Conservation (phyloP, 192 early-diverging fungal species). For the Coemansia furcata region DNA sequence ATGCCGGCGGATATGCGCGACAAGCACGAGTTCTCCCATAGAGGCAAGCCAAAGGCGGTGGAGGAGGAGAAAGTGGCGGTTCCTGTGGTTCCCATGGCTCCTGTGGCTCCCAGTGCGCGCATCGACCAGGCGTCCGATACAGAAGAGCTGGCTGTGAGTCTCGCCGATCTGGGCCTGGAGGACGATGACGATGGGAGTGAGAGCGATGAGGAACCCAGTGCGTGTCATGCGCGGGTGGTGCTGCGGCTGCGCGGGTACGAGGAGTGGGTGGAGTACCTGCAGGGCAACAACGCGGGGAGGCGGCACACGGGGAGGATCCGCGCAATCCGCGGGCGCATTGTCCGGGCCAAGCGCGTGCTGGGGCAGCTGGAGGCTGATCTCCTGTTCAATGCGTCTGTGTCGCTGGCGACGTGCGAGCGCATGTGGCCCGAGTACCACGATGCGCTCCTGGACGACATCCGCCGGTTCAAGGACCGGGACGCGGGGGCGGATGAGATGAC, state of each 20-base stretch:
- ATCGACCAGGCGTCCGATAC: background rate
- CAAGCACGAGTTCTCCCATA: slow-evolving; percentile 16
- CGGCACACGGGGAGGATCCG: background rate
- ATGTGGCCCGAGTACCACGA: slow-evolving; percentile 28
- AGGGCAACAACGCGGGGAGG: background rate
- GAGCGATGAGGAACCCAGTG: slow-evolving; percentile 23
- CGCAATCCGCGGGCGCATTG: background rate
- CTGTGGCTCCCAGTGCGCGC: background rate
- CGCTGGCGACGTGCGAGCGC: slow-evolving; percentile 4
- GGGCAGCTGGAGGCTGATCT: slow-evolving; percentile 12
- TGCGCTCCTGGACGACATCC: slow-evolving; percentile 16
- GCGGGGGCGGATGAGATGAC: background rate
- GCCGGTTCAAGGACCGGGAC: background rate
- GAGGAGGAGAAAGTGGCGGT: background rate
- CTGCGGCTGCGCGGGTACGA: slow-evolving; percentile 7
- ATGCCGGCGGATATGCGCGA: slow-evolving; percentile 42
- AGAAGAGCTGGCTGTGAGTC: background rate
- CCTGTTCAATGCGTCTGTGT: slow-evolving; percentile 3
- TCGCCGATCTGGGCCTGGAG: background rate
- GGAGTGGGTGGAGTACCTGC: slow-evolving; percentile 11
- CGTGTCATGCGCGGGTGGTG: slow-evolving; percentile 5
- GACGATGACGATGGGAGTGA: slow-evolving; percentile 1
- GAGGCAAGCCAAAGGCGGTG: background rate
- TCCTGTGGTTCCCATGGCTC: background rate
- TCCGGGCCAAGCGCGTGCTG: background rate